Base-by-base conservation (phyloP, 2,329 filamentous ascomycete species). In the Cladophialophora immunda region DNA sequence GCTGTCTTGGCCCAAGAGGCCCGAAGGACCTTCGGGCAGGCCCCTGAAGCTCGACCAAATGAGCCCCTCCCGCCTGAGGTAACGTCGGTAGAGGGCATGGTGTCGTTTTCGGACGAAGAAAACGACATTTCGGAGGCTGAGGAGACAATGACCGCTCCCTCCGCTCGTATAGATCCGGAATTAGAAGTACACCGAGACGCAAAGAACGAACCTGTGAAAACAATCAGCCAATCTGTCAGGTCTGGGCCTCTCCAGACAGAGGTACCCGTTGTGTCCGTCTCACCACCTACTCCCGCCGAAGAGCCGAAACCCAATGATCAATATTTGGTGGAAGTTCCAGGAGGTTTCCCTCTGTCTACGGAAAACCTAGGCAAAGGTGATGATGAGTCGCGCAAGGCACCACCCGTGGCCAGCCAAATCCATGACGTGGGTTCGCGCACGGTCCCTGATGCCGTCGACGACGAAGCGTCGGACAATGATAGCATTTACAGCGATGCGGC, bases 51-150 rank as follows among this genome's bases (percentile, higher is more conserved):
- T 22, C 56, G 8, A 22, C 29, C 85, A 7, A 83, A 86, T 60
- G 87, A 91, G 68, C 90, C 92, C 17, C 76, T 93, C 36, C 89
- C 91, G 4, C 90, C 90, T 0, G 85, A 92, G 17, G 88, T 92
- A 13, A 90, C 89, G 0, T 89, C 89, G 1, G 85, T 90, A 19
- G 90, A 93, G 74, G 87, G 86, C 9, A 85, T 79, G 63, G 89
- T 87, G 1, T 89, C 91, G 70, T 78, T 83, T 15, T 91, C 89
- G 15, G 87, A 90, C 66, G 87, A 83, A 54, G 81, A 82, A 45
- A 73, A 62, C 25, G 65, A 65, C 15, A 52, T 29, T 50, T 68
- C 67, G 9, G 67, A 67, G 29, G 53, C 55, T n/a, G 65, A 66
- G 8, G 59, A 58, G 38, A 38, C 53, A 6, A 19, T 52, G 11